Base-by-base conservation (phyloP, 192 early-diverging fungal genomes). In the Coemansia sp. region DNA sequence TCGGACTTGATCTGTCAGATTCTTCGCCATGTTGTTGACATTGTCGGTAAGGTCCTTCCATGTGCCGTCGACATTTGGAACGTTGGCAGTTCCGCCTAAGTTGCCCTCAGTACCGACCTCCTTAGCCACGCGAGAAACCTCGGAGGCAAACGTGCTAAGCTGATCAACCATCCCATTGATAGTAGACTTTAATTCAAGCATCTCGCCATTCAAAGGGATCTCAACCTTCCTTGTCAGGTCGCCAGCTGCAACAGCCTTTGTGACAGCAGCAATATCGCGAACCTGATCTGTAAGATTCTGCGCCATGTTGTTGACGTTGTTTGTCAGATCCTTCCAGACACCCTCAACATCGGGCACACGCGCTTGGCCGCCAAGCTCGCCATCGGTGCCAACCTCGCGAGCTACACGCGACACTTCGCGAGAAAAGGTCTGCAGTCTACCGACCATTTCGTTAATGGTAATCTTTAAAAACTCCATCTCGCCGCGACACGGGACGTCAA, bases 101-200 rank as follows among this genome's bases (percentile, higher is more conserved):
- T 72, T 77, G n/a, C 90, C 90, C 62, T 91, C 87, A 0, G 87
- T 89, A 1, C 89, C 89, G 19, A 91, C 89, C 66, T 91, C 87
- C 44, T 87, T 85, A 10, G 89, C 84, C 2, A 91, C 89, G 57
- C 89, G 85, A 4, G 89, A 87, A 3, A 91, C 89, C 65, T 90
- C 87, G 7, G 82, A 71, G 0, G 87, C 82, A 53, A 88, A 86
- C 0, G 61, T 67, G 3, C 58, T 52, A 0, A 73, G 71, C 76
- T 83, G 49, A 70, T 78, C 32, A 40, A 90, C 86, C 85, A 90
- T 87, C 53, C 72, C 66, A 72, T 90, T 90, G 32, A 90, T 85
- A 2, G 84, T 89, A 21, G 78, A 70, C 63, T 91, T 91, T 15
- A 91, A 65, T 23, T 88, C 83, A 12, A 76, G 63, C 71, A 89